Base-by-base conservation (phyloP, 2,329 filamentous ascomycete genomes). In the Pseudogymnoascus pannorum region DNA sequence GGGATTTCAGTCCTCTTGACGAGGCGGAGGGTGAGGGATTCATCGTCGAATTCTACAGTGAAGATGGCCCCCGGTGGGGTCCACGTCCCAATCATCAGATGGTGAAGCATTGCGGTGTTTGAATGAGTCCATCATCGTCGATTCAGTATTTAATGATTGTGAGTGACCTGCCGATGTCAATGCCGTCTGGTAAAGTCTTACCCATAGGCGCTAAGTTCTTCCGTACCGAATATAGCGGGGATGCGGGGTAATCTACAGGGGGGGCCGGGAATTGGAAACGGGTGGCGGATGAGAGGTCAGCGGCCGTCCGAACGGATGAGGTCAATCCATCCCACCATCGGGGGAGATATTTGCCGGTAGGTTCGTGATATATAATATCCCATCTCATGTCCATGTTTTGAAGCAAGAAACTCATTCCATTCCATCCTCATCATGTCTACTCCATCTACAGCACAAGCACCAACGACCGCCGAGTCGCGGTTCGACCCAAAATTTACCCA, bases 1-100 rank as follows among this genome's bases (percentile, higher is more conserved):
- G 90, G 87, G 61, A 95, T 94, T 62, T 86, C 84, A 1, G 90
- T 94, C 68, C 87, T 86, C 77, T 93, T 92, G 71, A 95, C 77
- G 70, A 94, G 75, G 67, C 87, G 82, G 64, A 95, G 76, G 5
- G 86, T 87, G 66, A 92, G 77, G 38, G 84, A 85, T 75, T 92
- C 88, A 68, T 93, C 90, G 76, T 96, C 89, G 72, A 96, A 96
- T 64, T 87, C 84, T 63, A 96, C 87, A 0, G 91, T 95, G 75
- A 94, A 94, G 70, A 96, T 94, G 73, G 91, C 89, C 54, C 91
- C 91, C 61, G 91, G 91, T 62, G 88, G 89, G 64, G 90, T 93
- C 91, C 91, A 96, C 61, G 91, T 96, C 65, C 91, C 91, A 71
- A 93, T 86, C 89, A 96, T 94, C 72, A 96, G 80, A 77, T 95